These are phyloP conservation scores for Fermentozyma sake DNA, from an alignment of 1,139 yeast genomes.

Conservation along the genomic window DNA sequence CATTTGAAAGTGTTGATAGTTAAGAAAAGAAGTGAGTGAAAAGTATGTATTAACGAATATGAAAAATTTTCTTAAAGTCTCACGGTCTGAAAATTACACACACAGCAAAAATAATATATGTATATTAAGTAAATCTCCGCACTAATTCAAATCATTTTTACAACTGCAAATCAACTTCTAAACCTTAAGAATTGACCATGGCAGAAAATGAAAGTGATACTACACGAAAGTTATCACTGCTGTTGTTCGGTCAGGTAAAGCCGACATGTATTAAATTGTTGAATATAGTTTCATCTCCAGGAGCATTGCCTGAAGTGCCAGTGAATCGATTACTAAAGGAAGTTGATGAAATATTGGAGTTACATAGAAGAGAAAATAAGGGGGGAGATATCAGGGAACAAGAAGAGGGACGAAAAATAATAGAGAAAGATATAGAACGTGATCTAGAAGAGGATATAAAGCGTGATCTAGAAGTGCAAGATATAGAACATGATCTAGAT, in stretches of 20 bases:
- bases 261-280: slow-evolving; percentile 27
- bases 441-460: too few relatives aligned
- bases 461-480: too few relatives aligned
- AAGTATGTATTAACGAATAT: neutral
- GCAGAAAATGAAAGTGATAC: slow-evolving; percentile 2
- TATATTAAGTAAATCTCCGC: neutral
- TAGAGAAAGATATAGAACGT: too few relatives aligned
- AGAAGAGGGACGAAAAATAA: too few relatives aligned
- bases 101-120: neutral
- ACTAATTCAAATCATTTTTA: too few relatives aligned
- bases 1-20: too few relatives aligned
- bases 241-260: slow-evolving; percentile 27
- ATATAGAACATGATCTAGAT: too few relatives aligned
- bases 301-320: neutral
- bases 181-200: too few relatives aligned
- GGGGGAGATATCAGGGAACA: too few relatives aligned
- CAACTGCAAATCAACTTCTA: too few relatives aligned
- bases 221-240: slow-evolving; percentile 18
- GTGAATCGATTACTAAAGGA: neutral
- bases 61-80: neutral
- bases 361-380: slow-evolving; percentile 14
- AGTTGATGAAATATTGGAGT: slow-evolving; percentile 8
- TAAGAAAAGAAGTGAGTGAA: neutral
- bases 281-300: slow-evolving; percentile 1
- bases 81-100: neutral